Percentiles rank a stretch among this genome's conserved stretches.
Conservation (phyloP, 1,284 basidiomycete genomes). For the Austroboletus rostrupii region DNA sequence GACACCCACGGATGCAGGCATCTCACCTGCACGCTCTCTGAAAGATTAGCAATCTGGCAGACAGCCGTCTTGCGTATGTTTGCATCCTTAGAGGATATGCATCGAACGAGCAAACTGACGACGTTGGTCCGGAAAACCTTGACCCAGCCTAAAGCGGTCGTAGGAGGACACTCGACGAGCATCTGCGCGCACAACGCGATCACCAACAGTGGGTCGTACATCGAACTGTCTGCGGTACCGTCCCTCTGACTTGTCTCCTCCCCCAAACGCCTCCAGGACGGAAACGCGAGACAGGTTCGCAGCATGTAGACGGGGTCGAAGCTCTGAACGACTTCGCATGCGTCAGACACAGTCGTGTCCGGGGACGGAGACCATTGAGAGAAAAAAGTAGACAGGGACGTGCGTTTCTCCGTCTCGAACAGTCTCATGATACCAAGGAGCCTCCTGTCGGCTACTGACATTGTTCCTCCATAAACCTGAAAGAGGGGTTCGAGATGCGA, state of each 20-base stretch:
- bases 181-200: conserved; percentile 65
- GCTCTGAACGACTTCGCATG: conserved; percentile 64
- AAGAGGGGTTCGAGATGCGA: conserved; percentile 77
- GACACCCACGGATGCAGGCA: conserved; percentile 1
- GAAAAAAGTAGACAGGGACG: conserved; percentile 61
- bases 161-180: conserved; percentile 52
- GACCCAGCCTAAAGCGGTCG: conserved; percentile 69
- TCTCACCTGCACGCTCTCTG: conserved; percentile 54
- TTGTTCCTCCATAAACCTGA: conserved; percentile 69
- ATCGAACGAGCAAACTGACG: conserved; percentile 70
- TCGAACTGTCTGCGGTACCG: conserved; percentile 31
- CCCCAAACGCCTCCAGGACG: conserved; percentile 49
- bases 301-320: conserved; percentile 71
- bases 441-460: conserved; percentile 58
- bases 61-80: conserved; percentile 57
- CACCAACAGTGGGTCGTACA: conserved; percentile 85
- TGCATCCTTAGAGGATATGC: conserved; percentile 66
- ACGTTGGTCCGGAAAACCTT: conserved; percentile 82
- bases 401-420: conserved; percentile 72
- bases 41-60: conserved; percentile 51
- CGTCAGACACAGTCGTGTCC: conserved; percentile 40
- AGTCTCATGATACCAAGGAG: conserved; percentile 74
- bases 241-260: conserved; percentile 29
- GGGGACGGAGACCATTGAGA: conserved; percentile 54
- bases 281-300: conserved; percentile 72